Conservation (phyloP, 768 basidiomycete genomes). For the Lactarius sp. region DNA sequence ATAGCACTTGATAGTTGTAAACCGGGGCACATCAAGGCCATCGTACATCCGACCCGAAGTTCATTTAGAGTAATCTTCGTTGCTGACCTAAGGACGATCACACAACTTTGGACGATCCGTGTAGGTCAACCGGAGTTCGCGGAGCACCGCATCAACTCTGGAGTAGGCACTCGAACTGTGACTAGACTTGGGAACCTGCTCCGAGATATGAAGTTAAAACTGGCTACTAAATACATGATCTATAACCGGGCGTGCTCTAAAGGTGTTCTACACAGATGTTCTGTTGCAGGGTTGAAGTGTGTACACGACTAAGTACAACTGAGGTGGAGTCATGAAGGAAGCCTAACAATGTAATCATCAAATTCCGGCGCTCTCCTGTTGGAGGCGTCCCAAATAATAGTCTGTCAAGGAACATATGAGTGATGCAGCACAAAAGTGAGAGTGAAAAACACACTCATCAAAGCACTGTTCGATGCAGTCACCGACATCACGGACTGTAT, state of each 20-base stretch:
- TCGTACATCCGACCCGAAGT: too few relatives aligned
- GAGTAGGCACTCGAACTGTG: background rate
- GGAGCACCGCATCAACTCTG: too few relatives aligned
- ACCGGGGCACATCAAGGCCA: too few relatives aligned
- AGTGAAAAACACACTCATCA: slow-evolving; percentile 19
- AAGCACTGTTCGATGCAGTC: slow-evolving; percentile 7
- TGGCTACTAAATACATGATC: background rate
- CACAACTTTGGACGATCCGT: background rate
- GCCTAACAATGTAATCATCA: background rate
- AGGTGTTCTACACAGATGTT: too few relatives aligned
- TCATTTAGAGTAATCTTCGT: background rate
- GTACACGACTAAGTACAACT: background rate
- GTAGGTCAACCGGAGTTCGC: too few relatives aligned
- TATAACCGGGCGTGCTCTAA: background rate
- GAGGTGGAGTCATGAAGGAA: background rate
- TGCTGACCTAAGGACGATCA: background rate
- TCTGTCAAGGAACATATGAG: slow-evolving; percentile 1
- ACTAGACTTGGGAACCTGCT: background rate
- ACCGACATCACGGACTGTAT: slow-evolving; percentile 18
- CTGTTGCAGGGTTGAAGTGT: background rate
- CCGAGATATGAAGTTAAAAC: background rate
- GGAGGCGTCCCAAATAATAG: slow-evolving; percentile 20
- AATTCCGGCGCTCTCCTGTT: slow-evolving; percentile 23
- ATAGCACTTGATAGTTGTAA: background rate
- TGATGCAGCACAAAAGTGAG: background rate